Base-by-base conservation (phyloP, 1,284 basidiomycete species). In the Kwoniella shivajii region DNA sequence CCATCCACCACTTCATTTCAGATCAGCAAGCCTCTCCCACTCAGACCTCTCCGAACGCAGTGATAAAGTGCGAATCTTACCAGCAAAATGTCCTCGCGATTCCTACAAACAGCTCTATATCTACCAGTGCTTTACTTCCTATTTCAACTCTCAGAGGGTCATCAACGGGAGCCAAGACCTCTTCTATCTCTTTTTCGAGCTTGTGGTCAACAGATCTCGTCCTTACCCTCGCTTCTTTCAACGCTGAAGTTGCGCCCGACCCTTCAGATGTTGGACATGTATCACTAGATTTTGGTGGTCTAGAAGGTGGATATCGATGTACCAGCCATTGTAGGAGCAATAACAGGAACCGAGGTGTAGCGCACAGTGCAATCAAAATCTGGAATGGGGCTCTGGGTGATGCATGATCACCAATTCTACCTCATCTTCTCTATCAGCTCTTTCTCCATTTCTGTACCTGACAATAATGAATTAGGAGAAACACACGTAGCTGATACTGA, bases 301-400 rank as follows among this genome's bases (percentile, higher is more conserved):
- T 45, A 0, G 24, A 14, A 3, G 59, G 54, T 9, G 62, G 59
- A 39, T 69, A 65, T 26, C 78, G 18, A 84, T 84, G 24, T 24
- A 88, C 75, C 56, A 86, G 83, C 75, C 88, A 91, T 66, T 89
- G 87, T 20, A 92, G 77, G 22, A 84, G 80, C 29, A 94, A 84
- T 26, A 94, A 82, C 7, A 84, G 81, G 68, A 97, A 87, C 3
- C 93, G 86, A 0, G 92, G 92, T 6, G 88, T 87, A 83, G 89
- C 86, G 39, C 87, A 88, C 33, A 94, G 74, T 13, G 93, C 93
- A 65, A 96, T 94, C 45, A 94, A 80, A 46, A 95, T 86, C 66
- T 97, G 93, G 71, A 97, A 96, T 43, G 92, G 75, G 61, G 88
- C 92, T 58, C 92, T 82, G 64, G 95, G 88, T 20, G 90, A 90